Evolutionary conservation across 106 monocot species (phyloP), one percentile per base, ranked within the genome.

Genomic region (Phalaenopsis aphrodite): DNA sequence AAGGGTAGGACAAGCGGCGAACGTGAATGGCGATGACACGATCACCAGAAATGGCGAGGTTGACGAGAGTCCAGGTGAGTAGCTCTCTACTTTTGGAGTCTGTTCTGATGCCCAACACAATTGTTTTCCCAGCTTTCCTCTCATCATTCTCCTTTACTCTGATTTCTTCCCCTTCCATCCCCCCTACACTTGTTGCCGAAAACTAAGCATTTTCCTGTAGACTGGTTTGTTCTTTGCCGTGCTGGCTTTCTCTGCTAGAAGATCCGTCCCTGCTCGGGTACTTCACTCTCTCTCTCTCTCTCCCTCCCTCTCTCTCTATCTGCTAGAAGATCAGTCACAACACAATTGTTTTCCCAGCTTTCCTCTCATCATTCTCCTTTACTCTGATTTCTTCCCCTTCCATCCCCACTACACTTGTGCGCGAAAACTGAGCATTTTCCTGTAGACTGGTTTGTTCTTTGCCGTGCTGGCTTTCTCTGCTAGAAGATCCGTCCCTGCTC

Each of bases 31-130:
- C 96, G 55, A 96, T 68, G 64, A 96, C 88, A 30, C 77, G 88
- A 83, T 96, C 96, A 1, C 91, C 90, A 43, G 89, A 78, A 55
- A 43, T 67, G 38, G 96, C 91, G 37, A 91, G 81, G 57, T 92
- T 96, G 78, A 96, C 88, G 49, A 96, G 86, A 3, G 88, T 82
- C 96, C 96, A 96, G 8, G 93, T 96, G 21, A 96, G 87, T 4
- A 91, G 83, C 81, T 93, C 91, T 30, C 84, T 88, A 78, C 93
- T 90, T 39, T 84, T 81, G 18, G 76, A 47, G 77, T 96, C 96
- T 88, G 88, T 92, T 45, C 71, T 84, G 46, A 93, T 81, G 16
- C 87, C 95, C 3, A 95, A 88, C 75, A 92, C 84, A 75, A 95
- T 76, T 41, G 86, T 85, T 47, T 83, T 84, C 78, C 82, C 74